Conservation (phyloP, 192 early-diverging fungal genomes). For the Linderina pennispora region DNA sequence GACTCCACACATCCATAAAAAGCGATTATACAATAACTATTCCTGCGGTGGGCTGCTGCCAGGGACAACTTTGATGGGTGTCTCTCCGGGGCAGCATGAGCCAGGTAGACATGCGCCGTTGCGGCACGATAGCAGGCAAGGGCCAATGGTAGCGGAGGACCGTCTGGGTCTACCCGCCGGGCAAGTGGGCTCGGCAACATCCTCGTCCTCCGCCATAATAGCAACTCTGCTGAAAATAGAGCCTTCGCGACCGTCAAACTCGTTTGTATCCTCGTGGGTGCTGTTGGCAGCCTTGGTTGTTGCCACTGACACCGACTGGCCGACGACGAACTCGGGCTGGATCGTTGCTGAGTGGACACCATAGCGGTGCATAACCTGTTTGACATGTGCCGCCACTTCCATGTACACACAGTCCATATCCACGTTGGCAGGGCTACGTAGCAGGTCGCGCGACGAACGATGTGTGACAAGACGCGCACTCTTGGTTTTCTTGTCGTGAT, state of each 20-base stretch:
- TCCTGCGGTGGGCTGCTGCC: constrained; percentile 2
- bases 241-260: constrained; percentile 16
- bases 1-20: too few species aligned
- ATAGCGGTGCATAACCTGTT: constrained; percentile 66
- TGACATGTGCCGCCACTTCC: constrained; percentile 62
- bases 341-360: constrained; percentile 88
- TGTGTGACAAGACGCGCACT: constrained; percentile 25
- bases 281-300: constrained; percentile 4
- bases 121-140: constrained; percentile 35
- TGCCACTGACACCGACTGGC: constrained; percentile 29
- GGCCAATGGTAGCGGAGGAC: constrained; percentile 31
- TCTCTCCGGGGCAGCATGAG: constrained; percentile 41
- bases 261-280: background rate
- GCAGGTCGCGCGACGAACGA: constrained; percentile 7
- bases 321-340: constrained; percentile 80
- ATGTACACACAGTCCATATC: constrained; percentile 60
- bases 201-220: constrained; percentile 14
- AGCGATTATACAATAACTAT: too few species aligned
- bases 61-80: constrained; percentile 37
- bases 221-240: constrained; percentile 31
- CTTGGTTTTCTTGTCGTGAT: constrained; percentile 6
- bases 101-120: constrained; percentile 27
- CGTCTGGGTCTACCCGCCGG: too few species aligned
- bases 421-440: constrained; percentile 13
- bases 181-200: background rate